A percentile compares a stretch with the other conserved stretches of the same genome.
Conservation (phyloP, 495 filamentous ascomycete genomes). For the Tuber microsphaerosporum region DNA sequence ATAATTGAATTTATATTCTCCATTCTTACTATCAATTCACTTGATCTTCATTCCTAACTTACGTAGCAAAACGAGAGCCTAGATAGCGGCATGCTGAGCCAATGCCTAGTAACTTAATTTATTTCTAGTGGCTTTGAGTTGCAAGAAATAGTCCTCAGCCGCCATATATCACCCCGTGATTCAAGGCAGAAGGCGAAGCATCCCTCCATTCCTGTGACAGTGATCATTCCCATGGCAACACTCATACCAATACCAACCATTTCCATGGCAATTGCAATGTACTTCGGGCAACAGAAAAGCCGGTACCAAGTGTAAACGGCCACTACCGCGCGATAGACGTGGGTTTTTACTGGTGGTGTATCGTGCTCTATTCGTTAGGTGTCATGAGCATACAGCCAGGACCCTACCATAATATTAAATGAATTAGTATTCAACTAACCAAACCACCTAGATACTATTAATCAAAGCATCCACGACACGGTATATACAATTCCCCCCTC, state of each 20-base stretch:
- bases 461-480: not conserved
- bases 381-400: not conserved
- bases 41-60: not conserved
- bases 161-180: not conserved
- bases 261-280: too few species aligned
- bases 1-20: not conserved
- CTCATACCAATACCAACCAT: too few species aligned
- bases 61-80: not conserved
- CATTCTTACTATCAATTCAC: not conserved
- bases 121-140: not conserved
- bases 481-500: not conserved
- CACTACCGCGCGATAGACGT: not conserved
- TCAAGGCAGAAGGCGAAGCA: too few species aligned
- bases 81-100: not conserved
- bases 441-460: not conserved
- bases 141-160: not conserved
- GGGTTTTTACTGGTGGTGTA: not conserved
- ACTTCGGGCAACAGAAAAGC: not conserved
- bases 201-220: too few species aligned
- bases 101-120: not conserved
- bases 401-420: not conserved
- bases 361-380: not conserved
- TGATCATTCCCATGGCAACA: too few species aligned
- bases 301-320: not conserved
- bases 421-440: not conserved